phyloP scores from a whole-genome alignment of 495 filamentous ascomycete genomes.

The Trichoderma virens region DNA sequence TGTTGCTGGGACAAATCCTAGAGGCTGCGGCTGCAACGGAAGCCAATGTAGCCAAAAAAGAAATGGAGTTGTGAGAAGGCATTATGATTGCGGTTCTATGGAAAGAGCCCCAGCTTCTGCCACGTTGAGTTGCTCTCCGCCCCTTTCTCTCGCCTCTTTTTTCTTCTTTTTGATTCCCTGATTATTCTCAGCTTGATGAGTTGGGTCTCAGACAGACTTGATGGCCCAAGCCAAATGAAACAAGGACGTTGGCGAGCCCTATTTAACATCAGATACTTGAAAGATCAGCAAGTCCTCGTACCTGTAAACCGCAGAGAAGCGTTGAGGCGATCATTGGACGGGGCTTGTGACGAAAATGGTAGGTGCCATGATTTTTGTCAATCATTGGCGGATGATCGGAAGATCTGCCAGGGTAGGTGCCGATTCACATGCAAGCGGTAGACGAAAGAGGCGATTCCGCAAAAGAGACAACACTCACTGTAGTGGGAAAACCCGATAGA shows the following conservation, averaged over 20 bases:
- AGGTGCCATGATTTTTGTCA: neutral
- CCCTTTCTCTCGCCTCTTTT: neutral
- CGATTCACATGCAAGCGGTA: too few species aligned
- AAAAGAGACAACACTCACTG: too few species aligned
- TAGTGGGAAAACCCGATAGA: too few species aligned
- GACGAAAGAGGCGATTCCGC: too few species aligned
- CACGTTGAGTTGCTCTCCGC: neutral
- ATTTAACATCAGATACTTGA: neutral
- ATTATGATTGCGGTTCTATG: neutral
- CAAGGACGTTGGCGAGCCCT: neutral
- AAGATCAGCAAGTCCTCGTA: neutral
- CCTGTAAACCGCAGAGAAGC: neutral
- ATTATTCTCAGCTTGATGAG: neutral
- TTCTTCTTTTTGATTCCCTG: neutral
- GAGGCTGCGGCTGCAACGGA: conserved; percentile 13
- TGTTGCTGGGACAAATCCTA: conserved; percentile 19
- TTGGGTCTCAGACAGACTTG: neutral
- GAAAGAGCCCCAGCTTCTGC: neutral
- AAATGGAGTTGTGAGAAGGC: neutral
- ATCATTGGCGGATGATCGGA: neutral
- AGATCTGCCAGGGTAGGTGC: neutral
- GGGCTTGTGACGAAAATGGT: neutral
- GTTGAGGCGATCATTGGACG: neutral
- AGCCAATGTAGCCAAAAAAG: neutral
- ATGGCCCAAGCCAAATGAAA: too few species aligned